Conservation (phyloP, 2,329 filamentous ascomycete species). For the Amauroascus verrucosus region DNA sequence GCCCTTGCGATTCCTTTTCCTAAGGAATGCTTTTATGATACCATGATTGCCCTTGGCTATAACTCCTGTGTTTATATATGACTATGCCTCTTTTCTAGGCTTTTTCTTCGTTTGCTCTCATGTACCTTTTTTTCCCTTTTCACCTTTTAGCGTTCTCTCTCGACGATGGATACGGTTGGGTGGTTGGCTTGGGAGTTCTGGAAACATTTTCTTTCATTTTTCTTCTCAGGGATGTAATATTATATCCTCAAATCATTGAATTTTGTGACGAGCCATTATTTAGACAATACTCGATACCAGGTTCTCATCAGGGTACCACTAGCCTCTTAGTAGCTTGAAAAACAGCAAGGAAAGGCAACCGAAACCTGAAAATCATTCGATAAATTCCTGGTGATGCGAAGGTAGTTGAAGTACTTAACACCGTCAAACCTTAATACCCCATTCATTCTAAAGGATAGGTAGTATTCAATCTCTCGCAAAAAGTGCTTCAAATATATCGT, state of each 20-base stretch:
- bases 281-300: too few species aligned
- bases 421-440: background rate
- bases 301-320: too few species aligned
- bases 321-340: background rate
- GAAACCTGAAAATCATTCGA: background rate
- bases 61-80: background rate
- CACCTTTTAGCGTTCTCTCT: background rate
- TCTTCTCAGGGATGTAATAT: background rate
- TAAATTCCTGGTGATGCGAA: background rate
- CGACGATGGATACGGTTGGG: background rate
- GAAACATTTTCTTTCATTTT: background rate
- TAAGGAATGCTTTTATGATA: background rate
- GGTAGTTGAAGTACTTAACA: background rate
- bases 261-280: too few species aligned
- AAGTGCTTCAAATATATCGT: background rate
- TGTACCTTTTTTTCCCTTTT: background rate
- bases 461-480: background rate
- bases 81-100: background rate
- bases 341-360: background rate
- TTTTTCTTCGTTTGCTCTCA: background rate
- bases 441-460: background rate
- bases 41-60: background rate
- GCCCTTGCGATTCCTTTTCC: background rate
- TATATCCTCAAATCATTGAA: background rate
- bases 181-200: background rate